Conservation (phyloP, 2,329 filamentous ascomycete species). For the Huntiella bhutanensis region DNA sequence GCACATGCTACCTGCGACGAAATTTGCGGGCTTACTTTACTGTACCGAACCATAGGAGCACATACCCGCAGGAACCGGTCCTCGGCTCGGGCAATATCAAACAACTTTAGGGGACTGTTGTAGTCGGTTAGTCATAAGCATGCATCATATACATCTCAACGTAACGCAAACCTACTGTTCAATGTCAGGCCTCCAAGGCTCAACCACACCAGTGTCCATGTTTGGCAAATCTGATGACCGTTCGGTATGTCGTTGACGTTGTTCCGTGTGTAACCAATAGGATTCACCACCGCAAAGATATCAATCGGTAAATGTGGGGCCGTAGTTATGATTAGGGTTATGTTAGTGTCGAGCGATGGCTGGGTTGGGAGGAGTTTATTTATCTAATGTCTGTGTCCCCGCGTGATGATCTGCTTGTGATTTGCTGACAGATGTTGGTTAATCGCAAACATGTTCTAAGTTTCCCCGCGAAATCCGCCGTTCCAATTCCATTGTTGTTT, state of each 20-base stretch:
- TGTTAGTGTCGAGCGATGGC: no score
- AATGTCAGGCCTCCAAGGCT: constrained; percentile 7
- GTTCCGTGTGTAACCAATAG: background rate
- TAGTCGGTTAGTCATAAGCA: no score
- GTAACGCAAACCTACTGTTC: constrained; percentile 7
- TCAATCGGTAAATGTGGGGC: no score
- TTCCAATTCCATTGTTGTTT: no score
- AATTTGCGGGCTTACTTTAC: constrained; percentile 24
- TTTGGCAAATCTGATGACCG: background rate
- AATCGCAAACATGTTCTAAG: no score
- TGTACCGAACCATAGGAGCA: constrained; percentile 51
- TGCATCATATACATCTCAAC: background rate
- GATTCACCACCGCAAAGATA: no score
- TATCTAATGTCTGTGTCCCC: no score
- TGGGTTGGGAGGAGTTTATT: no score
- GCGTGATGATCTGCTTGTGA: no score
- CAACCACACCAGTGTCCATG: background rate
- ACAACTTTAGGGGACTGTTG: constrained; percentile 37
- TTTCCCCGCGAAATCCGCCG: no score
- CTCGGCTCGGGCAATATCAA: constrained; percentile 33
- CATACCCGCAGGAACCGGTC: constrained; percentile 37
- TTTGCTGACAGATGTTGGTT: no score
- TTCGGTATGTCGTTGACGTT: background rate
- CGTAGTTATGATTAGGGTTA: no score
- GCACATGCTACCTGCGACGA: background rate